Base-by-base conservation (phyloP, 768 basidiomycete genomes). In the Phaeolepiota aurea region DNA sequence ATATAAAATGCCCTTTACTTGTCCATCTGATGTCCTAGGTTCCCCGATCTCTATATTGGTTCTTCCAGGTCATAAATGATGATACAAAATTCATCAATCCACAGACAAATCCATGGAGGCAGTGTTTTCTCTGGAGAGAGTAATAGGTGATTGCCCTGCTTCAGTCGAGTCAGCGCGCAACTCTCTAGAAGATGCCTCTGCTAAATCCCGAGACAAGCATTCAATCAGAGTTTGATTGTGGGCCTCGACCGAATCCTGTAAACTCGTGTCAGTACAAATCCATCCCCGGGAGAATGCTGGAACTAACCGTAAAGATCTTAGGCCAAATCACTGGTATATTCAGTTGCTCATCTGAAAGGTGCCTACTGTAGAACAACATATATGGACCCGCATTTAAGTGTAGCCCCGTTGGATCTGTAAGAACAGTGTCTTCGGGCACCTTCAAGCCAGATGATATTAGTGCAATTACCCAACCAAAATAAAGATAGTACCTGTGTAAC, bases 321-420 rank as follows among this genome's bases (percentile, higher is more conserved):
- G 66, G 66, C 68, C 68, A 70, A 10, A 52, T 48, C 10, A 65
- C 48, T 3, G 62, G 62, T 34, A 51, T 53, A n/a, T 53, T 53
- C 13, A 65, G 49, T 34, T 62, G 54, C 20, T 68, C 64, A 2
- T 61, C 57, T 5, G 61, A 54, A 21, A 68, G 40, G 38, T 63
- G 57, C 14, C 65, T 63, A 48, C 71, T 74, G 57, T 89, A 90
- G 23, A 90, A 56, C n/a, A 90, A 62, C 50, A 89, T 58, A 56
- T 82, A 87, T 1, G 87, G 86, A 1, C 87, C 87, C 14, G 83
- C 83, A 12, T 76, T 72, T 3, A 87, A 69, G 51, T 87, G 85
- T 21, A 88, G 58, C 0, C 88, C 87, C 3, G 75, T 66, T 3
- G 77, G 60, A 45, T 90, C 87, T 3, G 72, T 74, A 12, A 88